Evolutionary conservation across 257 asterid genomes (phyloP), one percentile per base, ranked within the genome.

Genomic region (Scutellaria baicalensis): DNA sequence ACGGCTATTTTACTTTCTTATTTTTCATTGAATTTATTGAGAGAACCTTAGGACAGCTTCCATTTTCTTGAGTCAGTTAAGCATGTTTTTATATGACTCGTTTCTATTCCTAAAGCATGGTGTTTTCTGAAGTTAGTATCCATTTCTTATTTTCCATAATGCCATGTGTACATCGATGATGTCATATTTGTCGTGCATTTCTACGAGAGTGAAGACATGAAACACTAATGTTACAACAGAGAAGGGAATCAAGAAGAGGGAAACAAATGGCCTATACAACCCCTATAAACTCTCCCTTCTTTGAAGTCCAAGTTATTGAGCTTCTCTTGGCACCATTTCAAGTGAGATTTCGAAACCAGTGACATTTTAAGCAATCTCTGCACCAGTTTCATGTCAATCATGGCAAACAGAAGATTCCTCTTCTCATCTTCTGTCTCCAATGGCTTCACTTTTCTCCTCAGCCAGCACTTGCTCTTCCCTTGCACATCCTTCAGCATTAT

Each of bases 271-370:
- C 0, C 42, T 5, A 35, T 72, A 9, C 68, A 70, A 13, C 16
- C 60, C 76, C 88, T 84, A 9, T 43, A 51, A 16, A 85, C 31
- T 8, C 39, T 72, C 8, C 81, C 86, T 20, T 80, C 64, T 64
- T 42, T 52, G 50, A 85, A 75, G 23, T 77, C 76, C 13, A 85
- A 18, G 67, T 69, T 75, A 36, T 52, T 36, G 6, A 89, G 86
- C 83, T 85, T 89, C n/a, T 74, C 51, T 33, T 64, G 80, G 71
- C 96, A 86, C 93, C 96, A 89, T 21, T 77, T 61, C 8, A 89
- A 72, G 42, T 82, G 94, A 48, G 84, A 75, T 0, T 61, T 66
- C 6, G 86, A 77, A 65, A 89, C 58, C 17, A 69, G 16, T 5
- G 78, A 14, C 84, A 85, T 78, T 48, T 72, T 74, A 0, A 85